Evolutionary conservation across 805 yeast genomes (phyloP), one percentile per base, ranked within the genome.

Genomic region (Saccharomycopsis microspora): DNA sequence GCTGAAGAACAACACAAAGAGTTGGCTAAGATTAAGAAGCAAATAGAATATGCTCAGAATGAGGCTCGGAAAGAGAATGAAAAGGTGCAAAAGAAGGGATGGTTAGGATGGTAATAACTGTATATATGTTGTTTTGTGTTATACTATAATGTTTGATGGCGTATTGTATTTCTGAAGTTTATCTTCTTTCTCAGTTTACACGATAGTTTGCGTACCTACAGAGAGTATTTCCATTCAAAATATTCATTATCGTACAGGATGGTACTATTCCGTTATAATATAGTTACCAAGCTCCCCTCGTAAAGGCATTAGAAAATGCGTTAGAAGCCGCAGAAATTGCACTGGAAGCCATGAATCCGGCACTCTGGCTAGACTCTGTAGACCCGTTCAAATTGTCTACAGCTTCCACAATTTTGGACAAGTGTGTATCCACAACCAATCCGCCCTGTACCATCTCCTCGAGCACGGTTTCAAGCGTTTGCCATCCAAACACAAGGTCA

Each of bases 401-500:
- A 0, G 93, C 85, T 9, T 51, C 78, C 4, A 93, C 96, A 35
- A 93, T 88, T 51, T 82, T 77, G 30, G 67, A 60, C 27, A 88
- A 86, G 55, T 82, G 86, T 1, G 97, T 89, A 61, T 93, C 98
- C 36, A 93, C 85, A 5, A 93, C 98, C 94, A 93, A 82, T 0
- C 98, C 98, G 30, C 97, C 98, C 61, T 93, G 97, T 1, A 93
- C 82, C 34, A 93, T 83, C 58, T 93, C 97, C 57, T 82, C 93
- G 43, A 89, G 64, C 1, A 90, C 96, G 1, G 95, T 82, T 61
- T 90, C 94, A 33, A 90, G 68, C 4, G 88, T 94, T 64, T 93
- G 97, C 97, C 98, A 93, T 11, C 97, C 97, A 66, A 89, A 90
- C n/a, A 93, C 96, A 53, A 93, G 71, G 65, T 93, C 98, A 56